A percentile compares a stretch with the other conserved stretches of the same genome.
Conservation (phyloP, 2,329 filamentous ascomycete genomes). For the Myriangium duriaei region DNA sequence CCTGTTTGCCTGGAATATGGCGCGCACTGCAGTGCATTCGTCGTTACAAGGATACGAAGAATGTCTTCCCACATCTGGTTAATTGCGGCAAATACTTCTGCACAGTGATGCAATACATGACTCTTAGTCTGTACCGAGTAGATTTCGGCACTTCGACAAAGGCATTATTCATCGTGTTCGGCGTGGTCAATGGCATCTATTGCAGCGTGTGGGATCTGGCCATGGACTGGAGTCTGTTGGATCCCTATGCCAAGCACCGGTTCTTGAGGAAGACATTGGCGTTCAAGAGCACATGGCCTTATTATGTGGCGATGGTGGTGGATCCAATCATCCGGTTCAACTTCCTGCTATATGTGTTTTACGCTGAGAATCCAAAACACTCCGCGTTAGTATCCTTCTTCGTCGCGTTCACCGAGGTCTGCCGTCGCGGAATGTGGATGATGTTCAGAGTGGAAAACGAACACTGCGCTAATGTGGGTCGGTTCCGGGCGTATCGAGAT, state of each 20-base stretch:
- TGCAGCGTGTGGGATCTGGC: constrained; percentile 83
- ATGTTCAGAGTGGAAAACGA: constrained; percentile 95
- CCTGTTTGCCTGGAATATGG: constrained; percentile 74
- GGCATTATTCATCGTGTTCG: constrained; percentile 67
- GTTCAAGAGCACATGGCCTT: constrained; percentile 66
- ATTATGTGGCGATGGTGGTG: constrained; percentile 72
- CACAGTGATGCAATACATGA: constrained; percentile 68
- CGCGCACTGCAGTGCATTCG: constrained; percentile 81
- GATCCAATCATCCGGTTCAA: constrained; percentile 82
- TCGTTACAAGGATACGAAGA: constrained; percentile 75
- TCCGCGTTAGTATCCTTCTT: constrained; percentile 71
- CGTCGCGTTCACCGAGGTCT: constrained; percentile 65
- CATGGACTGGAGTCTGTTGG: constrained; percentile 89
- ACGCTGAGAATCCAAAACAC: constrained; percentile 66
- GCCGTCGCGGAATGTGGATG: constrained; percentile 80
- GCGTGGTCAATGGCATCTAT: constrained; percentile 72
- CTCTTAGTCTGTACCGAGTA: constrained; percentile 74
- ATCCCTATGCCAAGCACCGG: constrained; percentile 51
- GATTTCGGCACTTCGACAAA: constrained; percentile 42
- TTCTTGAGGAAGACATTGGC: constrained; percentile 63
- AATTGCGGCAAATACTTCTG: constrained; percentile 87
- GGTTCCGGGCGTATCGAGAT: constrained; percentile 81
- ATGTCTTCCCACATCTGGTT: constrained; percentile 81
- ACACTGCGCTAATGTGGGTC: constrained; percentile 81
- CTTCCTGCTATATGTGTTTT: constrained; percentile 90